Evolutionary conservation across 2,329 filamentous ascomycete genomes (phyloP).

Genomic region (Aspergillus latus): DNA sequence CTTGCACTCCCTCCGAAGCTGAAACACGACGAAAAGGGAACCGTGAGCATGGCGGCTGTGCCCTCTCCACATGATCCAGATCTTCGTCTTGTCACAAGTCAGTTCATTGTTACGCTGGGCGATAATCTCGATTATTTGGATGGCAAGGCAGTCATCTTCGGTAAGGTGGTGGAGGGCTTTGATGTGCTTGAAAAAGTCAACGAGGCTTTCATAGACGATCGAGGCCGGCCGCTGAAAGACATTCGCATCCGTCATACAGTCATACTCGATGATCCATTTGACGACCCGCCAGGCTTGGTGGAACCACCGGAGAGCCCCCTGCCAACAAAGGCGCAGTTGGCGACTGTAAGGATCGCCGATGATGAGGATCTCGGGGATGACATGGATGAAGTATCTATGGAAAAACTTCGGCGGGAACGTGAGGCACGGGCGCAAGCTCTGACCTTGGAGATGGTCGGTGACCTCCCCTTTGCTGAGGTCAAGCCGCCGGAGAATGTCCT

Average conservation of each 20-base stretch:
- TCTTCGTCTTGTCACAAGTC: conserved; percentile 77
- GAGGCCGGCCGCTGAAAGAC: conserved; percentile 84
- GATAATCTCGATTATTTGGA: conserved; percentile 88
- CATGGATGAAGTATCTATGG: conserved; percentile 75
- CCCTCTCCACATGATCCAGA: conserved; percentile 75
- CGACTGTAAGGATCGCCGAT: conserved; percentile 87
- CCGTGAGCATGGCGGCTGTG: conserved; percentile 96
- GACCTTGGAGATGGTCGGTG: conserved; percentile 96
- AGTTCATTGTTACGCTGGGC: conserved; percentile 90
- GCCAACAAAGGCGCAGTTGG: conserved; percentile 80
- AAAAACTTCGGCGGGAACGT: conserved; percentile 77
- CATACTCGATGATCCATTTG: conserved; percentile 86
- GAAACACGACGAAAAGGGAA: conserved; percentile 85
- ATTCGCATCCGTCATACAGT: conserved; percentile 93
- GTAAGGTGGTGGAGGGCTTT: conserved; percentile 93
- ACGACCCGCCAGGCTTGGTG: conserved; percentile 73
- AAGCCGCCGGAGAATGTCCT: conserved; percentile 95
- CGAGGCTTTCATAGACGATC: conserved; percentile 79
- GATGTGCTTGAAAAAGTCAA: conserved; percentile 94
- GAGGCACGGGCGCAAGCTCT: conserved; percentile 92
- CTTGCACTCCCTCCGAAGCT: conserved; percentile 84
- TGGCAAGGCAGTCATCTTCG: conserved; percentile 91
- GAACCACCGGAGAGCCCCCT: conserved; percentile 78
- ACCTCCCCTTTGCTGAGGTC: conserved; percentile 94
- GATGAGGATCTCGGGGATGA: conserved; percentile 79